Conservation (phyloP, 2,329 filamentous ascomycete genomes). For the Alternaria tenuissima region DNA sequence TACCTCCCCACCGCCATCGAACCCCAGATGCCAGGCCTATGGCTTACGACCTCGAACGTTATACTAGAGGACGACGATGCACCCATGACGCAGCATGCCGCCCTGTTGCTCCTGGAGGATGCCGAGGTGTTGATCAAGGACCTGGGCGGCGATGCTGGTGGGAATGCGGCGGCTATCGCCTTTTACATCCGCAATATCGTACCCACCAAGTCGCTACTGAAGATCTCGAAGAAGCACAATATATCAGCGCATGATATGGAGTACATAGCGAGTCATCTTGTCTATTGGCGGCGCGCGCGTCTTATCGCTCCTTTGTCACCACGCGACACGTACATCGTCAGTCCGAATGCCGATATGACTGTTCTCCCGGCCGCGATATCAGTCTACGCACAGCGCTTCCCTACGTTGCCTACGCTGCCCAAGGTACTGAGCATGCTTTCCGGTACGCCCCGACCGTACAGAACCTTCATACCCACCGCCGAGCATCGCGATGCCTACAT, state of each 20-base stretch:
- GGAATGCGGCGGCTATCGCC: slow-evolving; percentile 77
- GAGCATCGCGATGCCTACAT: slow-evolving; percentile 89
- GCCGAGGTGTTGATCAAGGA: slow-evolving; percentile 79
- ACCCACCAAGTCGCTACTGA: slow-evolving; percentile 72
- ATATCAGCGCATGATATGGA: slow-evolving; percentile 83
- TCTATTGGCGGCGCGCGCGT: slow-evolving; percentile 93
- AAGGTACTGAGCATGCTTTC: slow-evolving; percentile 89
- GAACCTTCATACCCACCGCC: slow-evolving; percentile 83
- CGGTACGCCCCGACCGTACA: slow-evolving; percentile 81
- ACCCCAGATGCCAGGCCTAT: slow-evolving; percentile 75
- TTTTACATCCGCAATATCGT: slow-evolving; percentile 70
- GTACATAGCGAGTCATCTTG: slow-evolving; percentile 88
- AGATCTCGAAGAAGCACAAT: slow-evolving; percentile 74
- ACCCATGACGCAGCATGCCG: slow-evolving; percentile 83
- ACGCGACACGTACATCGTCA: slow-evolving; percentile 89
- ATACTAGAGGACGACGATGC: slow-evolving; percentile 73
- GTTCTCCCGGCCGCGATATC: slow-evolving; percentile 73
- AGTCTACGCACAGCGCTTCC: slow-evolving; percentile 80
- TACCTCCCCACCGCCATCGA: slow-evolving; percentile 76
- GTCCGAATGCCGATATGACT: slow-evolving; percentile 83
- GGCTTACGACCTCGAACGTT: slow-evolving; percentile 86
- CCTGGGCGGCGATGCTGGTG: slow-evolving; percentile 73
- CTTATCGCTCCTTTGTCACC: slow-evolving; percentile 90
- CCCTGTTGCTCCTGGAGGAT: slow-evolving; percentile 83
- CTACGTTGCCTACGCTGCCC: slow-evolving; percentile 80